Percentiles rank a stretch among this genome's conserved stretches.
These are phyloP conservation scores for Trichoderma guizhouense DNA, from an alignment of 2,329 filamentous ascomycete genomes.

Conservation along the genomic window DNA sequence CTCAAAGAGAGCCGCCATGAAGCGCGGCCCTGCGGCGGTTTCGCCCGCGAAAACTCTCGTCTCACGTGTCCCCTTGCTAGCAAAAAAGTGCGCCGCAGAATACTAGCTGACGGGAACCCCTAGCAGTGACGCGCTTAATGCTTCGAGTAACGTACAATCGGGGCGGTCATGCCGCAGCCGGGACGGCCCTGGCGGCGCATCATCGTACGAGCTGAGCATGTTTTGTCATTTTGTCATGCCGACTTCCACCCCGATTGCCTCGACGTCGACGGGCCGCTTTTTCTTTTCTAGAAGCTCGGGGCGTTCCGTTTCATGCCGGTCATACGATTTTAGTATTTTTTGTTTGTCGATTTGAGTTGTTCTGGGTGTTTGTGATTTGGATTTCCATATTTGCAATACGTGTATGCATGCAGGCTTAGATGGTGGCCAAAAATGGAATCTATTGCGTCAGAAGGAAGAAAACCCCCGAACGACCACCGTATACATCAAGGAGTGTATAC, in stretches of 20 bases:
- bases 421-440: not conserved
- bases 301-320: not conserved
- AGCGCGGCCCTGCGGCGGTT: slow-evolving; percentile 4
- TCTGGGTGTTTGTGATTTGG: not conserved
- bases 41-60: not conserved
- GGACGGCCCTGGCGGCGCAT: not conserved
- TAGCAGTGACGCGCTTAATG: not conserved
- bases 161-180: not conserved
- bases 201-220: slow-evolving; percentile 10
- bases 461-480: not conserved
- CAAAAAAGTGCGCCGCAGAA: not conserved
- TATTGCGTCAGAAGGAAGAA: not conserved
- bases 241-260: not conserved
- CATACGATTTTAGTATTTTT: not conserved
- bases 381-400: not conserved
- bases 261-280: not conserved
- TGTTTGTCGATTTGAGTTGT: not conserved
- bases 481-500: not conserved
- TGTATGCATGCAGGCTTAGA: not conserved
- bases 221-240: not conserved
- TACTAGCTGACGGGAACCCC: not conserved
- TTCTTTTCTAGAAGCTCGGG: not conserved
- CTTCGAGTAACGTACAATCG: not conserved
- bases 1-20: not conserved
- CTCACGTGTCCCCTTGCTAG: not conserved